phyloP scores from a whole-genome alignment of 495 filamentous ascomycete species.

The Thermochaetoides thermophila region DNA sequence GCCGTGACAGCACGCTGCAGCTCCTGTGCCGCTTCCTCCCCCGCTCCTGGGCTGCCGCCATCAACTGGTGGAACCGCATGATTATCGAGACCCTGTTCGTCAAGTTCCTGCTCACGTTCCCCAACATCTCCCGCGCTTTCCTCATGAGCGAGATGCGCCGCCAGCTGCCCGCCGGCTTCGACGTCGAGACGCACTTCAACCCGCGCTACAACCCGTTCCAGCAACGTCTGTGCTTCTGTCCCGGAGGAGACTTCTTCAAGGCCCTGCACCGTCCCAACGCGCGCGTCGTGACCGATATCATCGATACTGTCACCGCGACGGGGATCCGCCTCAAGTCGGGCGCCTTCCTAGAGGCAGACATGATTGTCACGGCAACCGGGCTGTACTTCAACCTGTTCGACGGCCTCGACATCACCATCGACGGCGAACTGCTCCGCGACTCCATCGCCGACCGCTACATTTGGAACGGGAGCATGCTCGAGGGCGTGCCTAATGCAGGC shows the following conservation, averaged over 20 bases:
- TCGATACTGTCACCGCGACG: slow-evolving; percentile 45
- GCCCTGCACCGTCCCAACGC: slow-evolving; percentile 41
- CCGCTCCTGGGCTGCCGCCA: slow-evolving; percentile 20
- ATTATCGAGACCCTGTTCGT: slow-evolving; percentile 17
- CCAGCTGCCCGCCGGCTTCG: slow-evolving; percentile 40
- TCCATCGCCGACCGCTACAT: slow-evolving; percentile 41
- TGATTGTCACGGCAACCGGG: slow-evolving; percentile 65
- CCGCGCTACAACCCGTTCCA: slow-evolving; percentile 60
- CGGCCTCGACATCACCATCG: slow-evolving; percentile 34
- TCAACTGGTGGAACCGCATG: slow-evolving; percentile 24
- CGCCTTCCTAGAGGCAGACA: slow-evolving; percentile 45
- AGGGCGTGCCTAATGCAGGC: slow-evolving; percentile 24
- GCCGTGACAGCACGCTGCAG: slow-evolving; percentile 19
- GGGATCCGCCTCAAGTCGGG: slow-evolving; percentile 45
- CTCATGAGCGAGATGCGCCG: slow-evolving; percentile 25
- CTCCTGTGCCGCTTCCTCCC: slow-evolving; percentile 22
- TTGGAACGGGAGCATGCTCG: slow-evolving; percentile 33
- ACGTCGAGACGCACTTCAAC: slow-evolving; percentile 52
- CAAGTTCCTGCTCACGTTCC: slow-evolving; percentile 29
- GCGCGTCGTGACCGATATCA: slow-evolving; percentile 51
- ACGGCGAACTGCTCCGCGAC: slow-evolving; percentile 36
- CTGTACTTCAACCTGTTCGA: slow-evolving; percentile 43
- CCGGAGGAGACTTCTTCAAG: slow-evolving; percentile 59
- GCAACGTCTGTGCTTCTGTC: slow-evolving; percentile 57
- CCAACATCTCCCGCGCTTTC: slow-evolving; percentile 31